Evolutionary conservation across 169 alveolate species (phyloP), one percentile per base, ranked within the genome.

Genomic region (Plasmodium cynomolgi): DNA sequence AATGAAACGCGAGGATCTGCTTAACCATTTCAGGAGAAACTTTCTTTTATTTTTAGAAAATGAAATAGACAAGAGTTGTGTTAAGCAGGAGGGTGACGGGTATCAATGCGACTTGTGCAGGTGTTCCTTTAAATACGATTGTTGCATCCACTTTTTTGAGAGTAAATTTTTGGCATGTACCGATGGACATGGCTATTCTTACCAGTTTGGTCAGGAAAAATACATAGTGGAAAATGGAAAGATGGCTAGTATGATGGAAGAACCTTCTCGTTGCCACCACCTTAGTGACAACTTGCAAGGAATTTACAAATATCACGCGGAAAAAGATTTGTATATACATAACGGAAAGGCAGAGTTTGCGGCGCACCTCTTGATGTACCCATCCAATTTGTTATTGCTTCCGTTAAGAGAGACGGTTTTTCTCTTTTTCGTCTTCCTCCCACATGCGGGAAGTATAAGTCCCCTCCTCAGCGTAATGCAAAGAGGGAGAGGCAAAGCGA

Each of bases 341-440:
- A 81, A 88, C 83, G 41, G 41, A 37, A 62, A 80, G 23, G 50
- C 74, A 79, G 72, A 39, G 29, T 50, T 41, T 74, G 81, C 31
- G 26, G 54, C 23, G 0, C 23, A 79, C 34, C 39, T 88, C 33
- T 13, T 88, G 50, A 41, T 79, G 17, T 88, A 88, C 29, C 94
- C 94, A 6, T 88, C 94, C 23, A 62, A 34, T 20, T 62, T 88
- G 50, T 41, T 88, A 79, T 39, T 88, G 54, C 82, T 80, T 13
- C 94, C 94, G 73, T 80, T 88, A 68, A 29, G 80, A 39, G 73
- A 80, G 26, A 81, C 91, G 26, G 68, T 88, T 88, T 88, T 88
- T 74, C 50, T 88, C 39, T 88, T 80, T 41, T 88, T 88, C 26
- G 62, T 88, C 41, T 88, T 88, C 73, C 83, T 88, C 47, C 83